Base-by-base conservation (phyloP, 805 yeast species). In the Lachancea sp. region DNA sequence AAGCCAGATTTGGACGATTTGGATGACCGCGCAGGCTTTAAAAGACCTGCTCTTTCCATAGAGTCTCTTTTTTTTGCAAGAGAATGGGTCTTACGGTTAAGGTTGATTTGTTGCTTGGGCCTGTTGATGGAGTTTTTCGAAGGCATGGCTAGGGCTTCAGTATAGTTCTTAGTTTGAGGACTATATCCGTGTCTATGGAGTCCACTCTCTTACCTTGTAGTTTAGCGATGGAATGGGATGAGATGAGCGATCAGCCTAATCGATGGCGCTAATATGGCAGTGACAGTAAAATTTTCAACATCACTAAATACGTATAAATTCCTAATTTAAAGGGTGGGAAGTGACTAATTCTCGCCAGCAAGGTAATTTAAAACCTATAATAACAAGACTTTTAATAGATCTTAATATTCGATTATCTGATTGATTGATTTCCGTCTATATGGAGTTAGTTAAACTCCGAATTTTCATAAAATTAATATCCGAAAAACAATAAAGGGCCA, bases 51-150 rank as follows among this genome's bases (percentile, higher is more conserved):
- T 47, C 63, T 61, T 45, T 70, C 68, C 55, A 80, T 70, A 21
- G 70, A 67, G 13, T 79, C 69, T 62, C 86, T 71, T 57, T 73
- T 78, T 52, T 68, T 71, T 18, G 77, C 74, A 22, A 78, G 61
- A 29, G 72, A 55, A 24, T 68, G 60, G 33, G 74, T 69, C 60
- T 75, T 80, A 38, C 70, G 69, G 45, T 70, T 69, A 40, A 77
- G 66, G 47, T 63, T 67, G 28, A 76, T 62, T 46, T 74, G 72
- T 50, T 73, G 75, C 59, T 80, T 81, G 35, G 92, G 95, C 63
- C 80, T 84, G 63, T 87, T 88, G 49, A 86, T 71, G 32, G 87
- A 76, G 69, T 84, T 86, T 64, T 74, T 82, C 13, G 88, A 80
- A 24, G 95, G 92, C 95, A 85, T 85, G 18, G 4, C 16, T 28